Evolutionary conservation across 2,329 filamentous ascomycete species (phyloP).

Genomic region (Trichoderma hamatum): DNA sequence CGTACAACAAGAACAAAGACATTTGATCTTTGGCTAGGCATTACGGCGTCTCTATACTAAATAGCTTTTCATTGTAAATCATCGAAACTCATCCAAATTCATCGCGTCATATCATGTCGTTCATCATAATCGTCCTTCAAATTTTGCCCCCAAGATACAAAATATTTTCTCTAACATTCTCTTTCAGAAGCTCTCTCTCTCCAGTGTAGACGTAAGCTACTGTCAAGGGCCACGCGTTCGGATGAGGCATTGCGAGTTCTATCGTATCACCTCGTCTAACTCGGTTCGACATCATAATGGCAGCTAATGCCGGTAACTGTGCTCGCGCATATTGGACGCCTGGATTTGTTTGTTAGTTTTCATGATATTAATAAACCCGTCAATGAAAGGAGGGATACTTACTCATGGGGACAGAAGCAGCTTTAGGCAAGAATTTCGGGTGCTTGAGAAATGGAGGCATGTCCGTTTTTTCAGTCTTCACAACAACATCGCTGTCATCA

Average conservation of each 20-base stretch:
- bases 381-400: background rate
- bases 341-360: constrained; percentile 25
- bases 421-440: background rate
- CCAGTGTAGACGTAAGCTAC: constrained; percentile 60
- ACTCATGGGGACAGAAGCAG: constrained; percentile 28
- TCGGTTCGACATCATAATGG: constrained; percentile 57
- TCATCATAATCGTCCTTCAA: constrained; percentile 29
- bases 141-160: constrained; percentile 56
- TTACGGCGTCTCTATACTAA: background rate
- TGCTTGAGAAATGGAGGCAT: background rate
- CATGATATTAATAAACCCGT: background rate
- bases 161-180: constrained; percentile 56
- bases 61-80: background rate
- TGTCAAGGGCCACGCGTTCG: constrained; percentile 59
- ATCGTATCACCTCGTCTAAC: constrained; percentile 56
- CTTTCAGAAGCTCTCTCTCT: constrained; percentile 47
- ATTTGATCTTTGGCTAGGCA: background rate
- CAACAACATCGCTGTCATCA: background rate
- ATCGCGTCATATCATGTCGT: background rate
- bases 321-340: constrained; percentile 40
- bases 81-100: background rate
- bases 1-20: background rate
- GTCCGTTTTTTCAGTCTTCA: background rate
- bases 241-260: constrained; percentile 61
- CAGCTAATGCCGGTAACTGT: constrained; percentile 56